Conservation (phyloP, 495 filamentous ascomycete species). For the Lasiosphaeria miniovina region DNA sequence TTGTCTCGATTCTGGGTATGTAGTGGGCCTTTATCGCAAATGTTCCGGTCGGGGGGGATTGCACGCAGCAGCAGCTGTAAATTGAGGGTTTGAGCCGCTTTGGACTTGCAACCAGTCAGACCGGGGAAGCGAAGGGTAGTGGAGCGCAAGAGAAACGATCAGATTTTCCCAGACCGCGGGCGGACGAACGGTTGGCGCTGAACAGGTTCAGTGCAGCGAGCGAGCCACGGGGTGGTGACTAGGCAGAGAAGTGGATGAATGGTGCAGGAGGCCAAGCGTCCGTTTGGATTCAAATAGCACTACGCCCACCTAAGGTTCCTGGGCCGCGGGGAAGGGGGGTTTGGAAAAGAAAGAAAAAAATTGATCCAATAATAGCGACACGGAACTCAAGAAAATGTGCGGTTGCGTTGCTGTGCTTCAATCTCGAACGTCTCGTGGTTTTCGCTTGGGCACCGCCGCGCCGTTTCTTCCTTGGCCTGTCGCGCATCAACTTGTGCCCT, state of each 20-base stretch:
- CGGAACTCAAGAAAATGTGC: background rate
- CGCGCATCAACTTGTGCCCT: constrained; percentile 2
- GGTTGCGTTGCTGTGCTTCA: background rate
- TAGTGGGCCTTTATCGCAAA: constrained; percentile 21
- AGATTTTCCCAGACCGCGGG: background rate
- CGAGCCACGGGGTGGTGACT: background rate
- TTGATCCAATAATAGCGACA: background rate
- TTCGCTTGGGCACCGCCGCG: background rate
- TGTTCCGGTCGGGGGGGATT: constrained; percentile 20
- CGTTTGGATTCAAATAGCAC: background rate
- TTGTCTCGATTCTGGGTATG: no score
- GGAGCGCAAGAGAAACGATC: constrained; percentile 11
- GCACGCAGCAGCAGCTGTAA: constrained; percentile 11
- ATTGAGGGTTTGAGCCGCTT: constrained; percentile 19
- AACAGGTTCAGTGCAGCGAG: background rate
- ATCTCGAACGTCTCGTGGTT: background rate
- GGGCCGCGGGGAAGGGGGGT: background rate
- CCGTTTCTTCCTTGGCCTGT: constrained; percentile 8
- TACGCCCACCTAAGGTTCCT: background rate
- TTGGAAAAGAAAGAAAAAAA: background rate
- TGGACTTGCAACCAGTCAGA: constrained; percentile 17
- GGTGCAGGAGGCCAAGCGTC: background rate
- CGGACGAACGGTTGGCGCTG: background rate
- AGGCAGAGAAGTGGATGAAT: background rate
- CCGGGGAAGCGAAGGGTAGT: constrained; percentile 5